Evolutionary conservation across 225 moss, liverwort and hornwort species (phyloP), one percentile per base, ranked within the genome.

Genomic region (Takakia lepidozioides): DNA sequence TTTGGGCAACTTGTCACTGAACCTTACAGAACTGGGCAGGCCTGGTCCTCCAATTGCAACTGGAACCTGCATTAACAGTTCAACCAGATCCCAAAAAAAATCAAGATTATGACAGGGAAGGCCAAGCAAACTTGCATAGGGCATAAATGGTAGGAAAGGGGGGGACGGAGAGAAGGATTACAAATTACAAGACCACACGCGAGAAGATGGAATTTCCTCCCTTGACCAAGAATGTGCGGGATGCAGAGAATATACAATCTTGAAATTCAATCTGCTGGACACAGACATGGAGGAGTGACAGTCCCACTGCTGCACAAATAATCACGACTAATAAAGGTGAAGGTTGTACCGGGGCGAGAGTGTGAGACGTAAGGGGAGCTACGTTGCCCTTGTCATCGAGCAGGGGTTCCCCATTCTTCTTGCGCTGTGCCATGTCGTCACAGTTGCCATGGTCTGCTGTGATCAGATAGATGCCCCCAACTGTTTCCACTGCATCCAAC

Each of bases 1-100:
- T 54, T 85, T 74, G 38, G 98, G 87, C 36, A 91, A 20, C 55
- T 67, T 56, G 25, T 67, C 71, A 41, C 78, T 71, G 54, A 98
- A 98, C 43, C 67, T 80, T 1, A 98, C 83, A 24, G 53, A 78
- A 19, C 72, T 47, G 22, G 87, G 91, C 37, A 98, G 77, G 11
- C 87, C 98, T 3, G 98, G 81, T 53, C 98, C 98, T 25, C 91
- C 98, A 34, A 98, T 85, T 25, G 98, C 82, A 8, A 98, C 85
- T 11, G 87, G 91, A 54, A 91, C 91, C 87, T 91, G 76, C 22
- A 19, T 8, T 65, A n/a, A n/a, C n/a, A n/a, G n/a, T n/a, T n/a
- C n/a, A n/a, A n/a, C n/a, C n/a, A n/a, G n/a, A n/a, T n/a, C n/a
- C 10, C 17, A 43, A 15, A 21, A 24, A 39, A 1, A 24, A 55